Base-by-base conservation (phyloP, 2,329 filamentous ascomycete genomes). In the Xylaria multiplex region DNA sequence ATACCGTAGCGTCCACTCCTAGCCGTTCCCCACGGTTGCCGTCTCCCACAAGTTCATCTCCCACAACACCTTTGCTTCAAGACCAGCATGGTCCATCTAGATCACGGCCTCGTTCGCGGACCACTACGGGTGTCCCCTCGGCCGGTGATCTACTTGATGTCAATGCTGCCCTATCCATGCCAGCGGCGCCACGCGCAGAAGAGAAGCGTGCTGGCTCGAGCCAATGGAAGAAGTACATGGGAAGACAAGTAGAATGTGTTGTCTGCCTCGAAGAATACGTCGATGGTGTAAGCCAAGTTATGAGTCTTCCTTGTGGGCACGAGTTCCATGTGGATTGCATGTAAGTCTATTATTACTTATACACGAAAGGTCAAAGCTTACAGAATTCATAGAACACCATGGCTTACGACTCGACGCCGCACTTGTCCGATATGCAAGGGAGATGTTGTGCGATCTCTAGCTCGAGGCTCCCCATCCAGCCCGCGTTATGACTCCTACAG, bases 391-490 rank as follows among this genome's bases (percentile, higher is more conserved):
- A 97, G 93, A 76, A 98, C 96, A 4, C 96, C 96, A 1, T 99
- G 96, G 96, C 84, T 99, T 59, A 97, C 95, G 0, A 98, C 94
- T 16, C 90, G 95, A 55, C 91, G 96, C 69, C 90, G 96, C 69
- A 99, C 96, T n/a, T 99, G 96, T 74, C 96, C 96, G 0, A 98
- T 99, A 67, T 99, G 96, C 82, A 99, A 99, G 82, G 93, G 94
- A 55, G 96, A 99, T 76, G 96, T 99, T 42, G 95, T 99, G 16
- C 83, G 86, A 35, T 89, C 87, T 8, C 79, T 93, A 69, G 85
- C 88, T 19, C 84, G 82, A 37, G 83, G 84, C 9, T 81, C 82
- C 14, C 79, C 84, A 6, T 85, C 84, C 2, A 81, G 80, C 46
- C 84, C 85, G 16, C 80, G 83, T 37, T 86, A 87, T 64, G 85